Percentiles rank a stretch among this genome's conserved stretches.
phyloP scores from a whole-genome alignment of 177 flowering plant genomes.

The Vitis hybrid region DNA sequence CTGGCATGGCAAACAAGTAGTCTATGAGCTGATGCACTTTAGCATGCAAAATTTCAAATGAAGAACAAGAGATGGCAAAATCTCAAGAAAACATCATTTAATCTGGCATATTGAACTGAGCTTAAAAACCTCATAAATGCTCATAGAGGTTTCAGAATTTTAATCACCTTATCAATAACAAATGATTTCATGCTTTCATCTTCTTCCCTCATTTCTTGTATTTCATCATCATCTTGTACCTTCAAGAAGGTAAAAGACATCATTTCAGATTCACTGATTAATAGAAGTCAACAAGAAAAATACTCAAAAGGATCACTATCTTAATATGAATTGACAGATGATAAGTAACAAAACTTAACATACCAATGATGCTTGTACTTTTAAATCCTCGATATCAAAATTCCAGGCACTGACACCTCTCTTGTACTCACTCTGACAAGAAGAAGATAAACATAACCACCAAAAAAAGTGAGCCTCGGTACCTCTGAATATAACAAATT shows the following conservation, averaged over 20 bases:
- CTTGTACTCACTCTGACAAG: conserved; percentile 87
- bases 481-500: neutral
- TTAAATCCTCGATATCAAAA: conserved; percentile 92
- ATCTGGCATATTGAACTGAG: neutral
- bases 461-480: neutral
- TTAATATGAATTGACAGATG: neutral
- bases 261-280: neutral
- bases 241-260: conserved; percentile 21
- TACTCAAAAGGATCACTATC: neutral
- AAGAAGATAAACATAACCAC: conserved; percentile 1
- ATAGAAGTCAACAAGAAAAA: neutral
- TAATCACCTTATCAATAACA: conserved; percentile 45
- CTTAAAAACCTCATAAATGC: neutral
- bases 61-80: neutral
- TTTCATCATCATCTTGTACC: conserved; percentile 87
- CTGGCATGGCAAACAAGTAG: conserved; percentile 32
- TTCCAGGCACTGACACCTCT: conserved; percentile 99
- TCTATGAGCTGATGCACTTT: neutral
- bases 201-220: conserved; percentile 50
- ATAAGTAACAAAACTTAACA: conserved; percentile 13
- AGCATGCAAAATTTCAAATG: neutral
- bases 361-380: conserved; percentile 94
- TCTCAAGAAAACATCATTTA: neutral
- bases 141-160: neutral
- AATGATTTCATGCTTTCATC: conserved; percentile 39